These are phyloP conservation scores for Triticum timopheevii DNA, from an alignment of 176 grass and related monocot genomes.

Conservation along the genomic window DNA sequence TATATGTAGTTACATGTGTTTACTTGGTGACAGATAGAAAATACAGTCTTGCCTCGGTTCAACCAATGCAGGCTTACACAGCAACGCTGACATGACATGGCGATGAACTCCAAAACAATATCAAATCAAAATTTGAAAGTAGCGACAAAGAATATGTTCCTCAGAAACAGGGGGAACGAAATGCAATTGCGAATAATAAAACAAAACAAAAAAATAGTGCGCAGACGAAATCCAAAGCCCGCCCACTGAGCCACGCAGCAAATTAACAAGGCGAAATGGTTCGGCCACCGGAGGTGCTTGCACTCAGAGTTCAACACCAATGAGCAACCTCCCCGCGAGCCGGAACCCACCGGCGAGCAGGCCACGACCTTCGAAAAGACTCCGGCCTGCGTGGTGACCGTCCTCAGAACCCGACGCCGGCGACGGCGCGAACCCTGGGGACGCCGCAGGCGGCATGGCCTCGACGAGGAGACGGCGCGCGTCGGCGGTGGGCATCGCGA, in stretches of 20 bases:
- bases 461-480: conserved; percentile 6
- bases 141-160: background rate
- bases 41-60: no score
- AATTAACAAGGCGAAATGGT: background rate
- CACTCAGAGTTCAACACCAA: background rate
- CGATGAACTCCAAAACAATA: no score
- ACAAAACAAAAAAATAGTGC: background rate
- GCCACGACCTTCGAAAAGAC: background rate
- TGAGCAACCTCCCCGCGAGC: conserved; percentile 34
- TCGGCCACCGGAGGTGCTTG: background rate
- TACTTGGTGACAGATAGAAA: no score
- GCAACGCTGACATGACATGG: no score
- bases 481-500: background rate
- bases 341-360: conserved; percentile 12
- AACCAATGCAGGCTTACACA: no score
- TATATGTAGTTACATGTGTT: no score
- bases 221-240: background rate
- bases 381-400: background rate
- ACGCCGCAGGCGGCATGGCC: background rate
- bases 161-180: background rate
- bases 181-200: background rate
- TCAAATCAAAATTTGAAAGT: background rate
- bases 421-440: conserved; percentile 1
- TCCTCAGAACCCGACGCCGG: background rate
- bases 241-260: background rate